Evolutionary conservation across 768 basidiomycete genomes (phyloP), one percentile per base, ranked within the genome.

Genomic region (Suillus spraguei): DNA sequence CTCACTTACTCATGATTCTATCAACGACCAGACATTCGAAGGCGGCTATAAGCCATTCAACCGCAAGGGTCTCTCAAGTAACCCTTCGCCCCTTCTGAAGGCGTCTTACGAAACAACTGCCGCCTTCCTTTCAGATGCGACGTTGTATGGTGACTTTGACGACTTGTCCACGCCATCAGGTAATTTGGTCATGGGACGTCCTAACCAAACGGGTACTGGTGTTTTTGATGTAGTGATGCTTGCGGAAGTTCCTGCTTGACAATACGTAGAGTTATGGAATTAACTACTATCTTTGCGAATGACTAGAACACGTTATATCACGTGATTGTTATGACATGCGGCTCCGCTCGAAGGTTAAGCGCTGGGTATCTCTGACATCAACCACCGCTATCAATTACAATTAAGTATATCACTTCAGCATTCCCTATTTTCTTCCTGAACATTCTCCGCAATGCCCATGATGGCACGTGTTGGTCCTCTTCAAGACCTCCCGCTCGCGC

Each of bases 31-130:
- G 97, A 99, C 97, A 0, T 98, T 95, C 74, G 96, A 98, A 61
- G 97, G 97, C 36, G 95, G 91, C 35, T 99, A 96, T 82, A 97
- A 94, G 78, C 95, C 97, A 2, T 99, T 99, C 81, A 99, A 98
- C 77, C 90, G 97, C 52, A 94, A 91, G 66, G 97, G 97, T 60
- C 91, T 99, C 63, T 90, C 93, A 28, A 87, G 90, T 52, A 95
- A 94, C 76, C 88, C 95, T 32, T 98, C 96, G n/a, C 95, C 97
- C 9, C 83, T 99, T 46, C 86, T 99, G 61, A 99, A 99, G 76
- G 97, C 97, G 1, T 97, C 95, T 10, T 99, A 93, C 77, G 97
- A 99, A 78, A 98, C 96, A 5, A 99, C 97, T 0, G 92, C 90
- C 2, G 83, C 89, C 1, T 97, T 99, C 82, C 76, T 99, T 68